These are phyloP conservation scores for Colletotrichum shisoi DNA, from an alignment of 2,329 filamentous ascomycete species.

Conservation along the genomic window DNA sequence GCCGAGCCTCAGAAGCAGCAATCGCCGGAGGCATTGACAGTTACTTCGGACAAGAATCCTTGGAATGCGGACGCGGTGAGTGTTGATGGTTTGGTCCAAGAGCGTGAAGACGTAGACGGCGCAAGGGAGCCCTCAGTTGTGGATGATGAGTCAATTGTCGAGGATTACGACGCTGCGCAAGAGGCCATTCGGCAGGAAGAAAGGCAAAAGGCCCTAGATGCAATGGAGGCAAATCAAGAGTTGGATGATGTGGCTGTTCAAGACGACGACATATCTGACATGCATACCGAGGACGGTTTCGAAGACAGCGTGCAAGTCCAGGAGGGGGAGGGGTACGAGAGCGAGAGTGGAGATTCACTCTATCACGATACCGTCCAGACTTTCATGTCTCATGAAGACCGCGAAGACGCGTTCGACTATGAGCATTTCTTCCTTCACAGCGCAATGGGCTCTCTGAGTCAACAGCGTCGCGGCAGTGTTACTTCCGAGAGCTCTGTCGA, in stretches of 20 bases:
- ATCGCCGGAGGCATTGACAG: constrained; percentile 39
- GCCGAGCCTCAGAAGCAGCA: constrained; percentile 46
- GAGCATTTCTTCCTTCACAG: constrained; percentile 95
- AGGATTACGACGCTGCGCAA: constrained; percentile 44
- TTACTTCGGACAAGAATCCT: constrained; percentile 39
- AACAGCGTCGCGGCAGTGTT: constrained; percentile 59
- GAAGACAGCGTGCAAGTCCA: constrained; percentile 50
- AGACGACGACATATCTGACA: constrained; percentile 51
- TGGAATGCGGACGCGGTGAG: constrained; percentile 47
- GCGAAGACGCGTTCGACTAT: constrained; percentile 94
- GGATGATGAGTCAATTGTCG: constrained; percentile 43
- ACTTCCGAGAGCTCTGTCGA: constrained; percentile 69
- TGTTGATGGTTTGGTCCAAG: constrained; percentile 43
- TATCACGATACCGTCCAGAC: constrained; percentile 69
- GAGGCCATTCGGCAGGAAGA: constrained; percentile 43
- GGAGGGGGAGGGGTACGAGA: constrained; percentile 55
- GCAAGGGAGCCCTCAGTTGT: constrained; percentile 30
- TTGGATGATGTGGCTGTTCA: constrained; percentile 38
- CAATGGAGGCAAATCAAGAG: constrained; percentile 25
- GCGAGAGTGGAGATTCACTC: constrained; percentile 70
- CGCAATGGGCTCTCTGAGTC: constrained; percentile 80
- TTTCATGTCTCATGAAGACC: constrained; percentile 83
- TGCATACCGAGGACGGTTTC: constrained; percentile 51
- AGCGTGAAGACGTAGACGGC: constrained; percentile 24
- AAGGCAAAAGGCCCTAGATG: constrained; percentile 34